Evolutionary conservation across 1,139 yeast species (phyloP).

Genomic region (Eremothecium sinecaudum): DNA sequence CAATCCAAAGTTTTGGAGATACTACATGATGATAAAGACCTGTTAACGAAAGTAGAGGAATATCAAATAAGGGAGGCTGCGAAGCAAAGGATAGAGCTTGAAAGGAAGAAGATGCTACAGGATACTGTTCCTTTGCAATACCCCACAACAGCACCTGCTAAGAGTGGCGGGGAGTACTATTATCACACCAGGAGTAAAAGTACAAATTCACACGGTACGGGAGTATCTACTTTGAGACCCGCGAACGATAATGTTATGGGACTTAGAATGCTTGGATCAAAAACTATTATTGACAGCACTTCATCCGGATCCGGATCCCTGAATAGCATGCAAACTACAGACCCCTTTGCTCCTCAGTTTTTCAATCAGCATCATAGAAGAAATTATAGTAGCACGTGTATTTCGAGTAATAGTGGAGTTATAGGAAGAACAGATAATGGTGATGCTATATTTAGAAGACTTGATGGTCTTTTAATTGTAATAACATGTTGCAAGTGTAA

Average conservation of each 20-base stretch:
- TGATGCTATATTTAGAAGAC: slow-evolving; percentile 54
- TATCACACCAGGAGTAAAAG: slow-evolving; percentile 31
- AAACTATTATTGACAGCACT: slow-evolving; percentile 7
- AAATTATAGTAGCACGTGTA: slow-evolving; percentile 31
- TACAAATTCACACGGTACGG: slow-evolving; percentile 17
- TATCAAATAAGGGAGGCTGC: slow-evolving; percentile 13
- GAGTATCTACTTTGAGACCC: slow-evolving; percentile 17
- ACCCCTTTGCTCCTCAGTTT: slow-evolving; percentile 16
- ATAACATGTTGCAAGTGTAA: slow-evolving; percentile 61
- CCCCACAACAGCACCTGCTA: slow-evolving; percentile 6
- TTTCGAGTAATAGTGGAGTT: slow-evolving; percentile 30
- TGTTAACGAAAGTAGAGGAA: slow-evolving; percentile 23
- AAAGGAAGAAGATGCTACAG: slow-evolving; percentile 8
- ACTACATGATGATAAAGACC: slow-evolving; percentile 40
- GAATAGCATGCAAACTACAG: slow-evolving; percentile 5
- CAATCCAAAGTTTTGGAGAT: slow-evolving; percentile 46
- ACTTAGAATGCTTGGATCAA: slow-evolving; percentile 14
- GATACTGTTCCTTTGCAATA: slow-evolving; percentile 14
- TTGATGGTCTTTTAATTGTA: slow-evolving; percentile 63
- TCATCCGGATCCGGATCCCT: not conserved
- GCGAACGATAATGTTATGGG: slow-evolving; percentile 17
- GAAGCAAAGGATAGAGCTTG: slow-evolving; percentile 13
- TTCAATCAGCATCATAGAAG: slow-evolving; percentile 30
- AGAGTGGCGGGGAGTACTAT: slow-evolving; percentile 6
- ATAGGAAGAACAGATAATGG: slow-evolving; percentile 31